phyloP scores from a whole-genome alignment of 148 eudicot genomes.

The Dysphania ambrosioides region DNA sequence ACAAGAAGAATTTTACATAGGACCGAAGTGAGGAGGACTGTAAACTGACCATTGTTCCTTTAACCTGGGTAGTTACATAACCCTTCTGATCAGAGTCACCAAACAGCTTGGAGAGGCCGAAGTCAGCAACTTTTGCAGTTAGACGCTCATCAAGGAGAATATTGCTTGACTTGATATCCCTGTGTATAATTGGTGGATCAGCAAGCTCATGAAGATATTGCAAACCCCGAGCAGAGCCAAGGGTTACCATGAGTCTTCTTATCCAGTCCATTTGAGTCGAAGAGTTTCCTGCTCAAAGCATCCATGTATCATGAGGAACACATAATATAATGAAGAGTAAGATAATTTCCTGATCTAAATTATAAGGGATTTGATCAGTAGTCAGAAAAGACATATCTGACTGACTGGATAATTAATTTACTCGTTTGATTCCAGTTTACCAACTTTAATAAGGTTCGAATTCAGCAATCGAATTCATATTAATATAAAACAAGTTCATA shows the following conservation, averaged over 20 bases:
- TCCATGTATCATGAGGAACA: not conserved
- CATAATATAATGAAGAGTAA: not conserved
- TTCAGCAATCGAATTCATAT: too few species aligned
- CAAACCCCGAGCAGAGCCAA: constrained; percentile 62
- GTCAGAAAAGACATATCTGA: too few species aligned
- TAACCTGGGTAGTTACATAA: constrained; percentile 66
- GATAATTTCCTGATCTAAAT: not conserved
- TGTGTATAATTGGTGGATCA: constrained; percentile 69
- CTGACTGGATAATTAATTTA: too few species aligned
- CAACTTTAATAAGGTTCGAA: too few species aligned
- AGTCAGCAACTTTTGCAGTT: constrained; percentile 67
- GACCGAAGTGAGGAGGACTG: too few species aligned
- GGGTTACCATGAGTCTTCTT: constrained; percentile 50
- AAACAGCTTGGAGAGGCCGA: constrained; percentile 58
- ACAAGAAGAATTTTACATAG: not conserved
- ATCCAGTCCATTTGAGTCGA: constrained; percentile 54
- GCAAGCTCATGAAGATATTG: constrained; percentile 67
- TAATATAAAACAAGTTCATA: too few species aligned
- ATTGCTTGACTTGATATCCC: constrained; percentile 57
- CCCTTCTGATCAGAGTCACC: constrained; percentile 43
- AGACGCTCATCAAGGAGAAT: constrained; percentile 56
- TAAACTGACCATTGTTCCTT: constrained; percentile 67
- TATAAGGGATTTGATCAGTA: not conserved
- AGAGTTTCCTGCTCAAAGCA: constrained; percentile 41
- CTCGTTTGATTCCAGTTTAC: too few species aligned